A percentile compares a stretch with the other conserved stretches of the same genome.
Conservation (phyloP, 2,329 filamentous ascomycete genomes). For the Plectosphaerella plurivora region DNA sequence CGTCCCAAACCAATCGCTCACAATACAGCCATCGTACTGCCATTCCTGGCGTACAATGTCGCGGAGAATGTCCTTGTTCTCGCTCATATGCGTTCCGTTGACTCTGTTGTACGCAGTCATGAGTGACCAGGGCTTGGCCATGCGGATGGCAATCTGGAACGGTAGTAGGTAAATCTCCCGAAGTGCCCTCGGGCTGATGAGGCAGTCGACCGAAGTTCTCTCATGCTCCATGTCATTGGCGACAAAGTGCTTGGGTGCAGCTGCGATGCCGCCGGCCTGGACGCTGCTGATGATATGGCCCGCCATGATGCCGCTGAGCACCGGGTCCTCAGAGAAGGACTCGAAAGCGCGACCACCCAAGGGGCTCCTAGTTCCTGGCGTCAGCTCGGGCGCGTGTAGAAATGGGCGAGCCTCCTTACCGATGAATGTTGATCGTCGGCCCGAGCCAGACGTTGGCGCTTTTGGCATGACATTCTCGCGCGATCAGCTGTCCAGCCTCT, state of each 20-base stretch:
- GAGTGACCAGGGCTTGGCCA: slow-evolving; percentile 35
- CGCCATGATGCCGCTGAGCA: slow-evolving; percentile 34
- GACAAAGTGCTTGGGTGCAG: slow-evolving; percentile 34
- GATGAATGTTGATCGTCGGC: slow-evolving; percentile 46
- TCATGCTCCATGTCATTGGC: slow-evolving; percentile 28
- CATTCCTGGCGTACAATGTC: slow-evolving; percentile 25
- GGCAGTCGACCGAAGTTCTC: slow-evolving; percentile 1
- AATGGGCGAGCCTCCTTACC: slow-evolving; percentile 26
- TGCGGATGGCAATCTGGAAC: slow-evolving; percentile 34
- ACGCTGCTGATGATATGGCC: slow-evolving; percentile 33
- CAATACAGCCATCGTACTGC: slow-evolving; percentile 26
- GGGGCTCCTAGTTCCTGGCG: slow-evolving; percentile 24
- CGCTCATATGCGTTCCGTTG: slow-evolving; percentile 27
- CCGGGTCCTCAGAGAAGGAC: slow-evolving; percentile 37
- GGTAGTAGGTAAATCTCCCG: slow-evolving; percentile 15
- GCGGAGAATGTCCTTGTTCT: slow-evolving; percentile 12
- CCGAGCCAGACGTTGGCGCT: slow-evolving; percentile 69
- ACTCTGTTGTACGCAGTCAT: slow-evolving; percentile 45
- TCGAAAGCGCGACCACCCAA: slow-evolving; percentile 39
- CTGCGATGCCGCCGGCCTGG: slow-evolving; percentile 27
- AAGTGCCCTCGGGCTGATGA: slow-evolving; percentile 39
- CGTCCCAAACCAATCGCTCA: slow-evolving; percentile 28
- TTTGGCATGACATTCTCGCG: slow-evolving; percentile 36
- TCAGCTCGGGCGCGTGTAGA: neutral
- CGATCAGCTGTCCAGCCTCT: slow-evolving; percentile 40